Conservation (phyloP, 306 rosid genomes). For the Rubus parviflorus region DNA sequence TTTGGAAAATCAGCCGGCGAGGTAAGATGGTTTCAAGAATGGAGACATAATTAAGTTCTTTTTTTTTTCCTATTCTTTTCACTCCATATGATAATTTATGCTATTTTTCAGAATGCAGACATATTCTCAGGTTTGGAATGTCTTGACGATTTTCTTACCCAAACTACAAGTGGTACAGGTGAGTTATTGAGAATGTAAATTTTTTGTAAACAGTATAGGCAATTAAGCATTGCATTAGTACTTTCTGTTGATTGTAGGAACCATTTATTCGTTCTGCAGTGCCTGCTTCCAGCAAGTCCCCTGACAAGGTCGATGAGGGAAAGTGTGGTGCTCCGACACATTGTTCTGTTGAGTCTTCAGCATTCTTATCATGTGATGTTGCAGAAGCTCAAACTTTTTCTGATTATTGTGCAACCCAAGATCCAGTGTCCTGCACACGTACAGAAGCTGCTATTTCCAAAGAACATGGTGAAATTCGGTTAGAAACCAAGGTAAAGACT, state of each 20-base stretch:
- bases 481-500: constrained; percentile 36
- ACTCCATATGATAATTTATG: constrained; percentile 6
- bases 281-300: neutral
- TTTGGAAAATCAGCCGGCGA: constrained; percentile 45
- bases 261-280: neutral
- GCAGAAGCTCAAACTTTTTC: constrained; percentile 36
- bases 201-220: neutral
- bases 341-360: constrained; percentile 18
- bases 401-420: constrained; percentile 23
- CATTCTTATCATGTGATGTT: constrained; percentile 30
- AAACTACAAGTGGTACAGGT: constrained; percentile 41
- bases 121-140: constrained; percentile 57
- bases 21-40: constrained; percentile 38
- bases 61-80: neutral
- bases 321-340: constrained; percentile 32
- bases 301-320: constrained; percentile 25
- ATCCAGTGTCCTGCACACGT: constrained; percentile 2
- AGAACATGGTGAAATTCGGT: constrained; percentile 19
- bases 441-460: constrained; percentile 17
- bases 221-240: neutral
- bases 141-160: constrained; percentile 52
- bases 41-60: neutral
- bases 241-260: neutral
- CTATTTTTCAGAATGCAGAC: constrained; percentile 52
- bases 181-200: constrained; percentile 18